These are phyloP conservation scores for Salvia hispanica DNA, from an alignment of 257 asterid species.

Conservation along the genomic window DNA sequence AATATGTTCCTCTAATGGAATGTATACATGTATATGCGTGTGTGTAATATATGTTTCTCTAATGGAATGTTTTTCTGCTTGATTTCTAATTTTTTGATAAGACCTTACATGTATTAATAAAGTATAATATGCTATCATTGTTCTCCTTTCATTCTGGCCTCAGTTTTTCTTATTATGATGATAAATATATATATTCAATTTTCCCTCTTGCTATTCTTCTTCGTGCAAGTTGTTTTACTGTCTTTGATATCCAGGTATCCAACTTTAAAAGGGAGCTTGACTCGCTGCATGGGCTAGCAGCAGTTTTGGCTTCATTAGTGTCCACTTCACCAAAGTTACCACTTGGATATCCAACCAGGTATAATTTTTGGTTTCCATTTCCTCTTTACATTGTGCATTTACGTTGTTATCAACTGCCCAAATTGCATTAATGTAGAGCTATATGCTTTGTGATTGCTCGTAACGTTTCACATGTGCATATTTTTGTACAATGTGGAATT, in stretches of 20 bases:
- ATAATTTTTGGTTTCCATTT: slow-evolving; percentile 34
- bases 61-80: slow-evolving; percentile 24
- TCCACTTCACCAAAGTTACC: slow-evolving; percentile 86
- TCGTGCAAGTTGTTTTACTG: slow-evolving; percentile 30
- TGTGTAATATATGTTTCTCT: slow-evolving; percentile 6
- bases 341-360: slow-evolving; percentile 98
- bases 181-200: background rate
- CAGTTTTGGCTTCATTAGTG: slow-evolving; percentile 88
- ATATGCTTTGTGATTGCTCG: slow-evolving; percentile 20
- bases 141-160: slow-evolving; percentile 21
- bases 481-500: background rate
- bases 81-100: slow-evolving; percentile 15
- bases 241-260: slow-evolving; percentile 61
- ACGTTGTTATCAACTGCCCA: slow-evolving; percentile 9
- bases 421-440: background rate
- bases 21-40: background rate
- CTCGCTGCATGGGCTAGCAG: slow-evolving; percentile 87
- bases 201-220: slow-evolving; percentile 19
- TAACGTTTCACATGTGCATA: slow-evolving; percentile 17
- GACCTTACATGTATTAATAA: slow-evolving; percentile 4
- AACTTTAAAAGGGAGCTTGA: slow-evolving; percentile 75
- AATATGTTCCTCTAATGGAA: slow-evolving; percentile 12
- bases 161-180: slow-evolving; percentile 24
- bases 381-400: slow-evolving; percentile 5
- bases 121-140: slow-evolving; percentile 8